phyloP scores from a whole-genome alignment of 306 rosid genomes.

The Castanea crenata region DNA sequence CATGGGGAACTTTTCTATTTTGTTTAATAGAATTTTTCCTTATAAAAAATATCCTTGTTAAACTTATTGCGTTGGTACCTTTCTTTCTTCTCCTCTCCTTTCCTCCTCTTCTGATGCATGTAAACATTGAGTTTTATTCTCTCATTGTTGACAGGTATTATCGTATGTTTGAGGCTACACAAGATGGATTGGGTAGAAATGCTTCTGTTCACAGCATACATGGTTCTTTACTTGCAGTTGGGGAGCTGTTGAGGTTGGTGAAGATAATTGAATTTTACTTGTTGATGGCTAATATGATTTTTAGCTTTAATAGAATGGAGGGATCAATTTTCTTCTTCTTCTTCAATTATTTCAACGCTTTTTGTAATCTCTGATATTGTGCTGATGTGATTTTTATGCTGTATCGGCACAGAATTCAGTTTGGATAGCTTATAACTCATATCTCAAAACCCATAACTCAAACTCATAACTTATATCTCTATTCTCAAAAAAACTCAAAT shows the following conservation, averaged over 20 bases:
- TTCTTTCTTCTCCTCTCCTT: constrained; percentile 10
- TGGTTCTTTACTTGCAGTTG: constrained; percentile 98
- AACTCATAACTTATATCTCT: too few species aligned
- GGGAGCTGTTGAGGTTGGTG: constrained; percentile 93
- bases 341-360: not conserved
- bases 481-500: too few species aligned
- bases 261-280: constrained; percentile 17
- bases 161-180: constrained; percentile 98
- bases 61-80: not conserved
- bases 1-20: too few species aligned
- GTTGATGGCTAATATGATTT: not conserved
- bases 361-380: not conserved
- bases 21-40: too few species aligned
- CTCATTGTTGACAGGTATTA: constrained; percentile 64
- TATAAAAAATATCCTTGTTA: too few species aligned
- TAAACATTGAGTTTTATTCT: constrained; percentile 11
- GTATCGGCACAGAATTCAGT: not conserved
- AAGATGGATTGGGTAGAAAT: constrained; percentile 89
- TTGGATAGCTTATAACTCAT: too few species aligned
- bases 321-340: not conserved
- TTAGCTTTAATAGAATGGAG: not conserved
- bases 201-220: constrained; percentile 98
- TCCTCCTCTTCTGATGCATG: not conserved
- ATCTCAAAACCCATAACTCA: too few species aligned
- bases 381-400: not conserved